Evolutionary conservation across 164 flowering plant species (phyloP).

Genomic region (Macadamia tetraphylla): DNA sequence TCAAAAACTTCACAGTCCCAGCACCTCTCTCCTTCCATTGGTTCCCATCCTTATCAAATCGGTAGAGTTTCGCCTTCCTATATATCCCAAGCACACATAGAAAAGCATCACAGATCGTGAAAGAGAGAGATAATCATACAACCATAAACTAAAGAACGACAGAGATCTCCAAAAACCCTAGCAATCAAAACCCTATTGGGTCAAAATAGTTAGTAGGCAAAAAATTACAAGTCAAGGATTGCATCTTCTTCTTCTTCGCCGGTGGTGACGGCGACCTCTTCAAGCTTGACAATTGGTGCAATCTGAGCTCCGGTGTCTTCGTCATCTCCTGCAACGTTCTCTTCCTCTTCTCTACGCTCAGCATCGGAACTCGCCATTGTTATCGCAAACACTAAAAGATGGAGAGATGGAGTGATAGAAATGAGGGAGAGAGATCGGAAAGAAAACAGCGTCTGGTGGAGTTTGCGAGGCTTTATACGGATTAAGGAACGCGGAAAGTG

Average conservation of each 20-base stretch:
- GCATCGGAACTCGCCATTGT: constrained; percentile 42
- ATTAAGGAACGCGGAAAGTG: no score
- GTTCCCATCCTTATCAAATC: constrained; percentile 33
- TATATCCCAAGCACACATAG: background rate
- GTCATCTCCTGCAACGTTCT: constrained; percentile 49
- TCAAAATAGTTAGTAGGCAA: background rate
- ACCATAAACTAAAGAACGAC: background rate
- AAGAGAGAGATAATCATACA: background rate
- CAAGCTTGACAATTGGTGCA: constrained; percentile 78
- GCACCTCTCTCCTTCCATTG: constrained; percentile 48
- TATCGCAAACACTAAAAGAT: background rate
- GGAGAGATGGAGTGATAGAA: constrained; percentile 1
- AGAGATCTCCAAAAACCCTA: constrained; percentile 4
- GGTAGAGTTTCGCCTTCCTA: constrained; percentile 42
- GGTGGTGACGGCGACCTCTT: constrained; percentile 76
- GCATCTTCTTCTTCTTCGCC: constrained; percentile 79
- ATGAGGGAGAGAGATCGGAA: no score
- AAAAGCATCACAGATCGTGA: background rate
- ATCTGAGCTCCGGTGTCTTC: constrained; percentile 92
- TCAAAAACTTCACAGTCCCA: constrained; percentile 37
- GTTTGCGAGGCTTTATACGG: no score
- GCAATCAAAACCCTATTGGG: background rate
- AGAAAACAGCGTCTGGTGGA: no score
- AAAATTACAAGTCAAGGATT: constrained; percentile 50
- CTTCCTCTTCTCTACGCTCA: constrained; percentile 54